Evolutionary conservation across 2,329 filamentous ascomycete species (phyloP).

Genomic region (Leptosphaerulina australis): DNA sequence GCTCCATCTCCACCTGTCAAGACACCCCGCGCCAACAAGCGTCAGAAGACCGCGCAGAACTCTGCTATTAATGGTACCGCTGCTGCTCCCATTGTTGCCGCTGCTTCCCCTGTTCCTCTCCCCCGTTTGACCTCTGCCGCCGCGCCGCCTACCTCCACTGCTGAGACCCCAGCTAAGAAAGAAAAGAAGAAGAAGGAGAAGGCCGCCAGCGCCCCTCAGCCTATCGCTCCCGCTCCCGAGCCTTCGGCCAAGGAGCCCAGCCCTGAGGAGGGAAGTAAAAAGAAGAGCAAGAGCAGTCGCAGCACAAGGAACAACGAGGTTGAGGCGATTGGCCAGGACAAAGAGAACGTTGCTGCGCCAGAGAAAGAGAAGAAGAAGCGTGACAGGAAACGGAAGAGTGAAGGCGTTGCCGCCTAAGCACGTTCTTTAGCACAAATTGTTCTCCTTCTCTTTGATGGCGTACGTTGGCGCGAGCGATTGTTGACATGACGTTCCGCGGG

Average conservation of each 20-base stretch:
- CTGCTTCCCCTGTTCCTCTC: constrained; percentile 35
- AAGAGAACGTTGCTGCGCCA: constrained; percentile 29
- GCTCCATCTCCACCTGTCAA: constrained; percentile 46
- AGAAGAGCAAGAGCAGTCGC: constrained; percentile 45
- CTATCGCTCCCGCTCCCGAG: constrained; percentile 36
- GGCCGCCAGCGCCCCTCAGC: constrained; percentile 29
- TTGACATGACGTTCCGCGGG: background rate
- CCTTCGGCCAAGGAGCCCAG: constrained; percentile 31
- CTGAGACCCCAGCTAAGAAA: constrained; percentile 38
- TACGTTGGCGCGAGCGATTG: background rate
- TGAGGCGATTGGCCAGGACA: constrained; percentile 31
- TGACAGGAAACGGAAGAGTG: constrained; percentile 46
- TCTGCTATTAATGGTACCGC: constrained; percentile 35
- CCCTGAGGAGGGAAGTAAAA: constrained; percentile 42
- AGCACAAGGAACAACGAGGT: constrained; percentile 42
- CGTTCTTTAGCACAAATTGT: background rate
- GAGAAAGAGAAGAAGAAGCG: constrained; percentile 42
- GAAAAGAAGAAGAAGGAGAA: constrained; percentile 46
- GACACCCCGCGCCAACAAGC: constrained; percentile 46
- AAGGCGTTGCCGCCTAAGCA: constrained; percentile 32
- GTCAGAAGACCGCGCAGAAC: constrained; percentile 42
- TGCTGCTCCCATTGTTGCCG: constrained; percentile 25
- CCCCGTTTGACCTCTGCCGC: constrained; percentile 25
- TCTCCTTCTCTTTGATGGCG: background rate
- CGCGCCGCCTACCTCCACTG: constrained; percentile 19